Conservation (phyloP, 441 rosid genomes). For the Sinapis alba region DNA sequence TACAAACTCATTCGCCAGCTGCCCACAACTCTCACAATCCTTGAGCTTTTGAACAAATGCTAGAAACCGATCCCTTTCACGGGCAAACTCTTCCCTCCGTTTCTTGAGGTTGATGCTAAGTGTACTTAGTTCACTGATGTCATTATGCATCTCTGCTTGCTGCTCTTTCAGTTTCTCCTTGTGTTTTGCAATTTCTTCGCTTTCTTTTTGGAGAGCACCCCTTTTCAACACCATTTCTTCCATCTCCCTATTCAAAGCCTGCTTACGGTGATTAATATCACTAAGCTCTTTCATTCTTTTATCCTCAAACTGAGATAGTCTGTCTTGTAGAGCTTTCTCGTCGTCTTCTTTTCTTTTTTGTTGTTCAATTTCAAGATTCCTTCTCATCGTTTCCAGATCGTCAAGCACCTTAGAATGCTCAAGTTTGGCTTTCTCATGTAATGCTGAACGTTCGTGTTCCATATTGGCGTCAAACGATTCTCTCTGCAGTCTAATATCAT, state of each 20-base stretch:
- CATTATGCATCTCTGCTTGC: conserved; percentile 69
- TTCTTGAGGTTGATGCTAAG: conserved; percentile 69
- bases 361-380: conserved; percentile 49
- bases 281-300: conserved; percentile 55
- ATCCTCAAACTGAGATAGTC: conserved; percentile 51
- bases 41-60: conserved; percentile 70
- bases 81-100: conserved; percentile 60
- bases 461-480: conserved; percentile 71
- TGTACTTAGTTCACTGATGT: conserved; percentile 64
- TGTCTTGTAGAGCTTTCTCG: conserved; percentile 59
- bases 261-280: conserved; percentile 52
- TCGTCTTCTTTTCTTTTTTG: conserved; percentile 52
- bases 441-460: conserved; percentile 58
- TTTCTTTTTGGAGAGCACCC: conserved; percentile 54
- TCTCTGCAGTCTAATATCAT: conserved; percentile 60
- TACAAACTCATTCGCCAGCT: conserved; percentile 61
- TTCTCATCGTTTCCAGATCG: conserved; percentile 65
- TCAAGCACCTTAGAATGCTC: conserved; percentile 59
- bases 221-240: conserved; percentile 58
- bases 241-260: conserved; percentile 54
- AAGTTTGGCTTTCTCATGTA: conserved; percentile 55
- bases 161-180: conserved; percentile 60
- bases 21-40: conserved; percentile 72
- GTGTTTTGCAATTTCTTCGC: conserved; percentile 53
- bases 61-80: conserved; percentile 64